Base-by-base conservation (phyloP, 805 yeast genomes). In the Candida morakotiae region DNA sequence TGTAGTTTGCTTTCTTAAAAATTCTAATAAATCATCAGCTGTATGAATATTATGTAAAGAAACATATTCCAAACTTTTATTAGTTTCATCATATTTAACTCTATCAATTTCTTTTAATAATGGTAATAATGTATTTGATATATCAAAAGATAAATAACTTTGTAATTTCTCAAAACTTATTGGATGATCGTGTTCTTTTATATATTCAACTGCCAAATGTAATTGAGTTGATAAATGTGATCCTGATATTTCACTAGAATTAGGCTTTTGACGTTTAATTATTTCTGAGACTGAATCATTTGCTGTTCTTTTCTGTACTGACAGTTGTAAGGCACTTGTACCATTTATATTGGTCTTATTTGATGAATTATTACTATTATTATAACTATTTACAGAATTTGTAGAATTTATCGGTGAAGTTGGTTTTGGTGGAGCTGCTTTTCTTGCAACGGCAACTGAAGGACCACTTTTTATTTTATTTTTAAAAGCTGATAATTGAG, bases 181-280 rank as follows among this genome's bases (percentile, higher is more conserved):
- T 0, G 96, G 87, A 17, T 71, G 60, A 46, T 86, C 95, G 39
- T 77, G 71, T 34, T 64, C 61, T 60, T 87, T 89, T 43, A 93
- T 80, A 55, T 79, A 85, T 55, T 93, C 98, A 14, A 93, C 93
- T 1, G 98, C 97, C 55, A 88, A 77, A 52, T 87, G 81, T 37
- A 93, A 70, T 56, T 87, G 87, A 3, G 97, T 89, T 4, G 95
- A 85, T 39, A 83, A 73, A 56, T 86, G 94, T 47, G 85, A 55
- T 1, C 73, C 72, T n/a, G 69, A 58, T 42, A 65, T 52, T 13
- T 38, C 39, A 25, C 7, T 46, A 53, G 41, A 42, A 34, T 28
- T 43, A 2, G 37, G 33, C 47, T 50, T 62, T 39, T 54, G 71
- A 33, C 66, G 55, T 39, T 65, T 67, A 29, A 60, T 49, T 10